These are phyloP conservation scores for Debaryomycetaceae sp. DNA, from an alignment of 1,139 yeast species.

Conservation along the genomic window DNA sequence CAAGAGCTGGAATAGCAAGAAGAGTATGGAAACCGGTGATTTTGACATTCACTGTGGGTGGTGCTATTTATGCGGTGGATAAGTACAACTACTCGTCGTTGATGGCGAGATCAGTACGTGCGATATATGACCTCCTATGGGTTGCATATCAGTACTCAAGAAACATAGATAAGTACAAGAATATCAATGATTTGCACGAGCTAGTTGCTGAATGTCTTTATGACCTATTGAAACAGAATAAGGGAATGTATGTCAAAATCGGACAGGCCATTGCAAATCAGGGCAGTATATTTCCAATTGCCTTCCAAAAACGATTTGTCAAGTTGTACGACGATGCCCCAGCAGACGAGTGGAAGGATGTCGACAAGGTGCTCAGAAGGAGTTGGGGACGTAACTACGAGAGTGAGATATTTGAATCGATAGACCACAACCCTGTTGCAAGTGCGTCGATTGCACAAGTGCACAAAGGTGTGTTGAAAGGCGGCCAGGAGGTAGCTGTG, in stretches of 20 bases:
- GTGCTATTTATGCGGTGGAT: slow-evolving; percentile 35
- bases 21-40: slow-evolving; percentile 4
- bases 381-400: slow-evolving; percentile 49
- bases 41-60: slow-evolving; percentile 10
- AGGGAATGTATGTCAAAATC: slow-evolving; percentile 71
- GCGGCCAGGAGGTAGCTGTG: slow-evolving; percentile 61
- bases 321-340: slow-evolving; percentile 71
- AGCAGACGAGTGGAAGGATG: slow-evolving; percentile 55
- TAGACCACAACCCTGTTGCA: slow-evolving; percentile 58
- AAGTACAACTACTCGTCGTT: slow-evolving; percentile 45
- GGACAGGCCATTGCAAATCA: slow-evolving; percentile 79
- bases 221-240: slow-evolving; percentile 51
- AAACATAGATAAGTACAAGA: slow-evolving; percentile 39
- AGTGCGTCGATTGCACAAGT: slow-evolving; percentile 78
- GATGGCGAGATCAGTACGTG: slow-evolving; percentile 48
- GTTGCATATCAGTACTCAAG: slow-evolving; percentile 61
- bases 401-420: slow-evolving; percentile 37
- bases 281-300: slow-evolving; percentile 62
- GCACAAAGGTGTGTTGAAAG: slow-evolving; percentile 50
- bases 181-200: slow-evolving; percentile 54
- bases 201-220: slow-evolving; percentile 55
- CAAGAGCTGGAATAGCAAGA: neutral
- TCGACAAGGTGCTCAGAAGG: slow-evolving; percentile 42
- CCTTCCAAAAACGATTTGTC: slow-evolving; percentile 53
- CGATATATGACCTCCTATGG: slow-evolving; percentile 45